Percentiles rank a stretch among this genome's conserved stretches.
These are phyloP conservation scores for Populus simonii DNA, from an alignment of 345 rosid genomes.

Conservation along the genomic window DNA sequence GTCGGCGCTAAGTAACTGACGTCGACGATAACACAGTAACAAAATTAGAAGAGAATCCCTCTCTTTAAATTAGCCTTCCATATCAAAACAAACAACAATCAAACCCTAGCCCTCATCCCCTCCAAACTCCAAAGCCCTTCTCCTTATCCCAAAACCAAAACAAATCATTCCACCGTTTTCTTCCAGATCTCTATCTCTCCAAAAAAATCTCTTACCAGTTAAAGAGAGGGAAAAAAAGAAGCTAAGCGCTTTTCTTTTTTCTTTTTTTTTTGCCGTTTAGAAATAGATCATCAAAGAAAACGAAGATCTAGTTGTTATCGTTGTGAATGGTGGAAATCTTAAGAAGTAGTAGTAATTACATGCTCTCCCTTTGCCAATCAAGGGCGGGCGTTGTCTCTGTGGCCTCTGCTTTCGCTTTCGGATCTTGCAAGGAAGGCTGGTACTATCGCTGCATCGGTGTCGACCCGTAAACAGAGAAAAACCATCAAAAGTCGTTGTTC, in stretches of 20 bases:
- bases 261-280: not conserved
- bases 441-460: slow-evolving; percentile 95
- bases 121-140: not conserved
- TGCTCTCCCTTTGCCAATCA: slow-evolving; percentile 77
- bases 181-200: not conserved
- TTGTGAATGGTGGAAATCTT: slow-evolving; percentile 98
- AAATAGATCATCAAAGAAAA: slow-evolving; percentile 11
- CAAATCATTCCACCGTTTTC: no score
- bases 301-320: slow-evolving; percentile 3
- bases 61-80: not conserved
- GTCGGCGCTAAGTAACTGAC: not conserved
- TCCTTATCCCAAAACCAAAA: not conserved
- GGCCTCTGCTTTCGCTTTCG: slow-evolving; percentile 72
- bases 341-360: slow-evolving; percentile 40
- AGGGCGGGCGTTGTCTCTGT: slow-evolving; percentile 76
- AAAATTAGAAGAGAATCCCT: not conserved
- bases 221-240: not conserved
- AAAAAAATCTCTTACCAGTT: not conserved
- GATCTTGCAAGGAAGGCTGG: slow-evolving; percentile 99
- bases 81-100: not conserved
- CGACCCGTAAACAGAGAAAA: slow-evolving; percentile 61
- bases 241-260: not conserved
- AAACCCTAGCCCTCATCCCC: slow-evolving; percentile 13
- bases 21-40: not conserved
- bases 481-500: not conserved